Base-by-base conservation (phyloP, 2,329 filamentous ascomycete species). In the Colletotrichum sp. region DNA sequence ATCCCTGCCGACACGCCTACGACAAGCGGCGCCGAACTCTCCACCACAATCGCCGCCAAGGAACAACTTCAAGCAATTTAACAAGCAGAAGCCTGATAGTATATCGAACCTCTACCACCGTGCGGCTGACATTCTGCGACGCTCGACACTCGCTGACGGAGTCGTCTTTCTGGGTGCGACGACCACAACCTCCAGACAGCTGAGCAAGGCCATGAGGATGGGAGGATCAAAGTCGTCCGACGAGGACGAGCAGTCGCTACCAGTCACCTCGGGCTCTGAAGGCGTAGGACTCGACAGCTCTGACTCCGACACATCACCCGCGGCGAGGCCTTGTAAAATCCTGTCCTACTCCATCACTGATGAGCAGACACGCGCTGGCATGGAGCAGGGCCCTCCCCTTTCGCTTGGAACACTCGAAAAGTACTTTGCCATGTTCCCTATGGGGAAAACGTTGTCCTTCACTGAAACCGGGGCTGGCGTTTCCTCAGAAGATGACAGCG, bases 401-500 rank as follows among this genome's bases (percentile, higher is more conserved):
- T 80, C 81, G 0, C 66, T 83, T 2, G 80, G 79, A 2, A 82
- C 80, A 0, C 78, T 83, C 0, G 81, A 83, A 16, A 82, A 76
- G 62, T 83, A 83, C 21, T 83, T 81, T 16, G 58, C 80, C 10
- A 74, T 79, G 8, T 83, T 82, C 28, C 82, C 82, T 0, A 79
- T 77, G 43, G 82, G 82, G 8, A 83, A 82, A 28, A 74, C 79
- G 0, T 81, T 83, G 30, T 82, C 80, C 3, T 83, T 83, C 36
- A 83, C 80, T 4, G 78, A 79, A 13, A 78, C 83, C 16, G 82
- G 82, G 0, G 66, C 71, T 1, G 81, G 80, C 0, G 66, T 83
- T 15, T 81, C 82, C 4, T 83, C 82, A 2, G 82, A 81, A 36
- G 82, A 83, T 18, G 81, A 83, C 9, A 82, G 81, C 16, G 78